phyloP scores from a whole-genome alignment of 352 stramenopile species.

The Pythium insidiosum region DNA sequence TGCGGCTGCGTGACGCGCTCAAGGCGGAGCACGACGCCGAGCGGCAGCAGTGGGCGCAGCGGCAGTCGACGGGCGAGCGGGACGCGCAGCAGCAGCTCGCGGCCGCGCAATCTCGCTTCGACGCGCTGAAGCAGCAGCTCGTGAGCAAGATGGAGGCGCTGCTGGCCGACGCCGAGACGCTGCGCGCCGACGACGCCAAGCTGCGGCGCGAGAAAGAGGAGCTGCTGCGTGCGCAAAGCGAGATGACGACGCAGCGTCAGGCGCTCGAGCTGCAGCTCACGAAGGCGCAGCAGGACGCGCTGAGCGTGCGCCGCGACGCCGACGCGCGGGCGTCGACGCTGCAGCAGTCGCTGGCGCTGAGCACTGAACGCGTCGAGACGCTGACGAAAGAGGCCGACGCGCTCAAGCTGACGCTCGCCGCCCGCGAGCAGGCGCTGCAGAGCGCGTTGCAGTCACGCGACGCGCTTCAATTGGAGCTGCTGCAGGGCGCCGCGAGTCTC shows the following conservation, averaged over 20 bases:
- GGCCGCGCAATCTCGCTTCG: no score
- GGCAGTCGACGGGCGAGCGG: conserved; percentile 9
- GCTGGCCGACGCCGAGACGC: conserved; percentile 31
- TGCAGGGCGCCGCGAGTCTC: conserved; percentile 23
- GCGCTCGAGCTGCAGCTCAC: conserved; percentile 34
- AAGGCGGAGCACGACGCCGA: conserved; percentile 5
- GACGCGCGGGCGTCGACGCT: conserved; percentile 31
- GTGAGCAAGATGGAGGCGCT: conserved; percentile 59
- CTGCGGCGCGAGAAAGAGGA: conserved; percentile 51
- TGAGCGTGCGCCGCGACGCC: conserved; percentile 46
- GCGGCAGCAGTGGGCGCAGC: conserved; percentile 10
- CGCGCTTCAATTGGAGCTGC: conserved; percentile 31
- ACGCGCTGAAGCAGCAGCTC: conserved; percentile 42
- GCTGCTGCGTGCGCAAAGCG: conserved; percentile 23
- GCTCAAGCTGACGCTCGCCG: conserved; percentile 28
- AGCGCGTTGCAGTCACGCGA: conserved; percentile 33
- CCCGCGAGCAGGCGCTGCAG: conserved; percentile 30
- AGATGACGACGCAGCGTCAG: conserved; percentile 25
- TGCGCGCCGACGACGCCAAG: conserved; percentile 33
- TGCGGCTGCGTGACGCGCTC: conserved; percentile 50
- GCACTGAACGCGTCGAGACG: conserved; percentile 31
- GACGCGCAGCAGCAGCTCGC: conserved; percentile 21
- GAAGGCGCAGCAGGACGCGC: conserved; percentile 33
- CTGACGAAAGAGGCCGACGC: conserved; percentile 29
- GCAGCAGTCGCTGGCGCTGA: conserved; percentile 27